Conservation (phyloP, 805 yeast genomes). For the Ogataea neopini region DNA sequence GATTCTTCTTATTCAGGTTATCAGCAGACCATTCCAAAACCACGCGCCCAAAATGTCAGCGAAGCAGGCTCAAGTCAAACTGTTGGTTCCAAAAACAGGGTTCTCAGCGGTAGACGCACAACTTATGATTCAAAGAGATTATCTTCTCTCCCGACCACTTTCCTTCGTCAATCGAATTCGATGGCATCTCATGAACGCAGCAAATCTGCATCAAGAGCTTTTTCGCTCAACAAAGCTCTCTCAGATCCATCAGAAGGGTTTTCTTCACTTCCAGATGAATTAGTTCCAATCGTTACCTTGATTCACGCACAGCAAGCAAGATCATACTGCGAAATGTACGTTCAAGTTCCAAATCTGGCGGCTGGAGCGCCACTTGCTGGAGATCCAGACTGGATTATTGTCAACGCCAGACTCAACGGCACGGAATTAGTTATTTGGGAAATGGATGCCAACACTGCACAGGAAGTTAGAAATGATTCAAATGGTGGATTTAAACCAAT, state of each 20-base stretch:
- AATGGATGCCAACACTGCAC: slow-evolving; percentile 34
- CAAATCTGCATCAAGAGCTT: slow-evolving; percentile 18
- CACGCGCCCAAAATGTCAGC: not conserved
- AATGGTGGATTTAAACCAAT: slow-evolving; percentile 47
- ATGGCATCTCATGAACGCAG: slow-evolving; percentile 16
- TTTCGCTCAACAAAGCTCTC: slow-evolving; percentile 19
- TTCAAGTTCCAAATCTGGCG: slow-evolving; percentile 26
- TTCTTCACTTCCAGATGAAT: slow-evolving; percentile 54
- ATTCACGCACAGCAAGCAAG: slow-evolving; percentile 70
- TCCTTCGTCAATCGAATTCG: slow-evolving; percentile 29
- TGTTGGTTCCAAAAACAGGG: not conserved
- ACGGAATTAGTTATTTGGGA: slow-evolving; percentile 54
- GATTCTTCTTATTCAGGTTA: not conserved
- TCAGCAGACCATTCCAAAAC: not conserved
- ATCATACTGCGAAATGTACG: slow-evolving; percentile 48
- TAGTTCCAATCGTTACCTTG: slow-evolving; percentile 70
- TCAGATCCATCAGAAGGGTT: slow-evolving; percentile 19
- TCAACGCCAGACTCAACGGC: slow-evolving; percentile 43
- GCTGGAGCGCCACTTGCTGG: slow-evolving; percentile 1
- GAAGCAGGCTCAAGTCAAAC: slow-evolving; percentile 1
- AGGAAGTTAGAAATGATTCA: slow-evolving; percentile 31
- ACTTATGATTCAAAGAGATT: slow-evolving; percentile 24
- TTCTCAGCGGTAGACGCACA: slow-evolving; percentile 4
- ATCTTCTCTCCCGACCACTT: slow-evolving; percentile 34
- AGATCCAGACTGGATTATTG: slow-evolving; percentile 26